A percentile compares a stretch with the other conserved stretches of the same genome.
These are phyloP conservation scores for Uronychia binucleata DNA, from an alignment of 73 alveolate genomes.

Conservation along the genomic window DNA sequence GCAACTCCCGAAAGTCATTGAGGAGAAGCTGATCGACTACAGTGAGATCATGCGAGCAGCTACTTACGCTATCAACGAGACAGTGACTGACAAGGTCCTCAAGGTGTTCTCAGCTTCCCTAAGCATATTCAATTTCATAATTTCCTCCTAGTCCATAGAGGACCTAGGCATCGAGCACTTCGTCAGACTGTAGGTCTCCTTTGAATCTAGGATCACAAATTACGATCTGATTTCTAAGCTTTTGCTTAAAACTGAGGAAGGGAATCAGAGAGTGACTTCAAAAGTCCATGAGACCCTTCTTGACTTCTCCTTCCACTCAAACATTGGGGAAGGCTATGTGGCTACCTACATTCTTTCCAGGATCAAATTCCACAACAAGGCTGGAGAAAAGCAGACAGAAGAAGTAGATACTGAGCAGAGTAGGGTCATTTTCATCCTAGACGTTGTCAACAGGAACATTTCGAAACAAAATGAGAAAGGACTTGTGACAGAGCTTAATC, in stretches of 20 bases:
- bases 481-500: constrained; percentile 24
- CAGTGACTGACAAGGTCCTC: constrained; percentile 20
- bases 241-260: constrained; percentile 56
- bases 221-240: constrained; percentile 28
- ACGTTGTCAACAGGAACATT: background rate
- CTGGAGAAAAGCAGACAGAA: background rate
- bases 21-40: background rate
- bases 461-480: constrained; percentile 38
- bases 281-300: constrained; percentile 57
- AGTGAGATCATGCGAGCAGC: constrained; percentile 6
- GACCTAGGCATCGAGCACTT: constrained; percentile 20
- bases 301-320: constrained; percentile 57
- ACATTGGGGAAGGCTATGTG: constrained; percentile 67
- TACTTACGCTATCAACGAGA: background rate
- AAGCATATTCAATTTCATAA: background rate
- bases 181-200: constrained; percentile 4
- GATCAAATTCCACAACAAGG: constrained; percentile 32
- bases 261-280: constrained; percentile 49
- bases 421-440: background rate
- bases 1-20: background rate
- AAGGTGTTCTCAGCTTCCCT: constrained; percentile 12
- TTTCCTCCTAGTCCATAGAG: constrained; percentile 14
- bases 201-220: background rate
- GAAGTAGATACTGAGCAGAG: constrained; percentile 17
- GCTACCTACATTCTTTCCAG: constrained; percentile 40